Evolutionary conservation across 2,329 filamentous ascomycete genomes (phyloP), one percentile per base, ranked within the genome.

Genomic region (Botryotinia globosa): DNA sequence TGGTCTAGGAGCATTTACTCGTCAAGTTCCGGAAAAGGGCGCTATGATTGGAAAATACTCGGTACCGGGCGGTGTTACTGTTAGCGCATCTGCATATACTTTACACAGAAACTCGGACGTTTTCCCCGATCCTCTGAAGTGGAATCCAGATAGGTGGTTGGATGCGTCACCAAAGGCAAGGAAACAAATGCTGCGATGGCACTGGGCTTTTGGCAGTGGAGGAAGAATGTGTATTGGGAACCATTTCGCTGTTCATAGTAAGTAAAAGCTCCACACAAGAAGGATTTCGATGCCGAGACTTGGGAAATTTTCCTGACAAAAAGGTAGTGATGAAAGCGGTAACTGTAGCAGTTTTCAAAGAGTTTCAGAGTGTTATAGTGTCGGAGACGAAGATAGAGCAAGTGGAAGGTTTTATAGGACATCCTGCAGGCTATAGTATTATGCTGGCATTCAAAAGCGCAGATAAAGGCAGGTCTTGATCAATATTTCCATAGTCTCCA

Each of bases 281-380:
- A 18, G 6, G n/a, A 18, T 18, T 9, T 56, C 0, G 29, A 18
- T 18, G 29, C 6, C n/a, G 51, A 32, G 16, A 56, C 14, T 56
- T 56, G 16, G 9, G 6, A 56, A 29, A 16, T 18, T 7, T 56
- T 29, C 9, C 39, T 71, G 22, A 73, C 44, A 63, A 32, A 78
- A 76, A 76, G 79, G 76, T 18, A 90, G 91, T 91, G 75, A 92
- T 93, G 84, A 93, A 94, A 81, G 83, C 90, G 69, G 87, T 90
- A 9, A 82, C 90, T 45, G 90, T 90, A 0, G 86, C 87, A 4
- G 87, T 94, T 16, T 94, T 93, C 80, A 87, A 88, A 3, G 91
- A 90, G 72, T 92, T 87, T 78, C 85, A 81, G 5, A 90, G 86
- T 0, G 80, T 84, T 3, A 83, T 91, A 65, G 84, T 91, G 2